Percentiles rank a stretch among this genome's conserved stretches.
Evolutionary conservation across 2,329 filamentous ascomycete genomes (phyloP).

Genomic region (Pseudogymnoascus sp.): DNA sequence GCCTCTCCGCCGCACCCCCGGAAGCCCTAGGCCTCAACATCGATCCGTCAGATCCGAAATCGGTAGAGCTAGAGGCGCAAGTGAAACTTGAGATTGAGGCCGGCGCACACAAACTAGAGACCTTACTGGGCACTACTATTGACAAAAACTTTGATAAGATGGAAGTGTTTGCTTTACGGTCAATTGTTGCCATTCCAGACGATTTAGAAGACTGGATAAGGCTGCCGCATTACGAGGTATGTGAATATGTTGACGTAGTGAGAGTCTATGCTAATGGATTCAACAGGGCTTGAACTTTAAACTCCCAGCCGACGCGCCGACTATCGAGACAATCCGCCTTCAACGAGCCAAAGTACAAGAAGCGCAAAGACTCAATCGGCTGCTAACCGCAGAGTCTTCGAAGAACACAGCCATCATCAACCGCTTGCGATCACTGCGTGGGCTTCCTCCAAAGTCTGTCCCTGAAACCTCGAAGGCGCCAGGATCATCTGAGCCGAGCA

Average conservation of each 20-base stretch:
- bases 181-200: constrained; percentile 67
- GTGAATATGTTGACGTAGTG: background rate
- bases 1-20: constrained; percentile 67
- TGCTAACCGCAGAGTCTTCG: constrained; percentile 61
- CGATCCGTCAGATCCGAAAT: constrained; percentile 38
- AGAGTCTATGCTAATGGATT: background rate
- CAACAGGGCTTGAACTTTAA: constrained; percentile 24
- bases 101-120: constrained; percentile 79
- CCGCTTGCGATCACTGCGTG: constrained; percentile 50
- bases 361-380: constrained; percentile 65
- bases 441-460: constrained; percentile 36
- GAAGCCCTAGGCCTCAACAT: constrained; percentile 71
- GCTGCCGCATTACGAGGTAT: constrained; percentile 75
- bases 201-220: constrained; percentile 72
- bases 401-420: constrained; percentile 65
- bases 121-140: constrained; percentile 70
- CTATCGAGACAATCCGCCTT: constrained; percentile 60
- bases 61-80: constrained; percentile 36
- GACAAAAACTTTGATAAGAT: constrained; percentile 82
- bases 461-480: constrained; percentile 43
- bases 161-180: constrained; percentile 84
- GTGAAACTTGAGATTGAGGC: constrained; percentile 71
- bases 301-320: constrained; percentile 39
- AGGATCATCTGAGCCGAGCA: constrained; percentile 13
- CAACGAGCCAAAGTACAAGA: constrained; percentile 70